phyloP scores from a whole-genome alignment of 2,329 filamentous ascomycete species.

The Scolecobasidium constrictum region DNA sequence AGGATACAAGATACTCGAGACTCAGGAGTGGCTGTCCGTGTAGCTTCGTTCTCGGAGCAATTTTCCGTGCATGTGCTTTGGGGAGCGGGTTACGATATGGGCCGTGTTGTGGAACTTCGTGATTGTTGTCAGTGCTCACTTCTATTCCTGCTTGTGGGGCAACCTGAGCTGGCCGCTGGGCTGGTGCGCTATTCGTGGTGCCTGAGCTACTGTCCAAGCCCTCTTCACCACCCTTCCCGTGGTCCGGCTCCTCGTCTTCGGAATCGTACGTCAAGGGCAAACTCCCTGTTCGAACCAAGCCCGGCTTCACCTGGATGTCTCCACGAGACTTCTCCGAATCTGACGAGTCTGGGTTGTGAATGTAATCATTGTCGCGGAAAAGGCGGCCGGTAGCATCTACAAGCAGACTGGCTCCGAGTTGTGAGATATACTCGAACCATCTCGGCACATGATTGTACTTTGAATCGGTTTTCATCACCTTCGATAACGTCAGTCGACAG shows the following conservation, averaged over 20 bases:
- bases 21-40: conserved; percentile 15
- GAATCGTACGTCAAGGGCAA: not conserved
- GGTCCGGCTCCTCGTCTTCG: not conserved
- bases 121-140: not conserved
- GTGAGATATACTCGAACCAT: conserved; percentile 25
- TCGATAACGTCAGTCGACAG: too few species aligned
- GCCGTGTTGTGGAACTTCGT: not conserved
- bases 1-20: conserved; percentile 25
- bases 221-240: not conserved
- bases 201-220: too few species aligned
- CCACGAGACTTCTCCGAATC: not conserved
- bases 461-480: conserved; percentile 23
- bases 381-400: conserved; percentile 25
- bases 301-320: not conserved
- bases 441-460: conserved; percentile 17
- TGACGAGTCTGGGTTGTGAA: too few species aligned
- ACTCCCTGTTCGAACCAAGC: not conserved
- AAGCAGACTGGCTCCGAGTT: conserved; percentile 24
- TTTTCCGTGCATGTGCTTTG: not conserved
- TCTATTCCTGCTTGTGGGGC: not conserved
- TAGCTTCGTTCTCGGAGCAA: not conserved
- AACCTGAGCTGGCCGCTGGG: not conserved
- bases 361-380: conserved; percentile 17
- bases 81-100: too few species aligned
- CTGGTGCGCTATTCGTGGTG: not conserved